These are phyloP conservation scores for Citrullus mucosospermus DNA, from an alignment of 306 rosid species.

Conservation along the genomic window DNA sequence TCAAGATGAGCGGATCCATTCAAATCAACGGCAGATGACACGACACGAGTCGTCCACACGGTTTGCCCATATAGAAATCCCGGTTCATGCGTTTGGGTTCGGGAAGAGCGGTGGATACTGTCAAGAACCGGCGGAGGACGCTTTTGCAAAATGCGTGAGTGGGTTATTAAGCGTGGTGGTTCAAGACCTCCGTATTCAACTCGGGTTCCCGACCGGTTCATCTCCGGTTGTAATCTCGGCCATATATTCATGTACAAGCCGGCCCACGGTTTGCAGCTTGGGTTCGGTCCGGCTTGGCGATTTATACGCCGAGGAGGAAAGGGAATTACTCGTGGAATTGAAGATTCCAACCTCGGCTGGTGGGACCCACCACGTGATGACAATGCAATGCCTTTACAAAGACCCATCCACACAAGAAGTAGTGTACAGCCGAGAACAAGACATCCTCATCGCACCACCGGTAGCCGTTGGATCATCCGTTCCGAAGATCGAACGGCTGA, in stretches of 20 bases:
- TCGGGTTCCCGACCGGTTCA: constrained; percentile 8
- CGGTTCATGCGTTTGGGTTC: constrained; percentile 25
- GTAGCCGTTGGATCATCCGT: constrained; percentile 16
- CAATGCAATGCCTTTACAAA: constrained; percentile 45
- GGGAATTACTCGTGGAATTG: constrained; percentile 16
- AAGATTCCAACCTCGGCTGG: constrained; percentile 4
- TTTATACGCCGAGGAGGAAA: constrained; percentile 18
- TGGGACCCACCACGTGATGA: constrained; percentile 48
- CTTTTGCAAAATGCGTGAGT: constrained; percentile 22
- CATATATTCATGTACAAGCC: not conserved
- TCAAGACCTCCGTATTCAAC: constrained; percentile 21
- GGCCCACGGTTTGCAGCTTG: constrained; percentile 13
- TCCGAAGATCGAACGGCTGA: constrained; percentile 23
- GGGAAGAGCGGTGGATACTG: constrained; percentile 11
- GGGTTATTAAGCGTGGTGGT: constrained; percentile 28
- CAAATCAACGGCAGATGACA: not conserved
- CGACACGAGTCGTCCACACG: not conserved
- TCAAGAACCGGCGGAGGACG: constrained; percentile 21
- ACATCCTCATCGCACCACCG: constrained; percentile 24
- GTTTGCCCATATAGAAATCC: constrained; percentile 7
- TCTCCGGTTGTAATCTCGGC: constrained; percentile 3
- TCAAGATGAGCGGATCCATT: not conserved
- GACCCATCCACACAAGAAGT: constrained; percentile 50
- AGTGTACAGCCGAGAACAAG: constrained; percentile 44
- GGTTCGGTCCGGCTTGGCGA: constrained; percentile 17